phyloP scores from a whole-genome alignment of 2,329 filamentous ascomycete species.

The Colletotrichum sp. region DNA sequence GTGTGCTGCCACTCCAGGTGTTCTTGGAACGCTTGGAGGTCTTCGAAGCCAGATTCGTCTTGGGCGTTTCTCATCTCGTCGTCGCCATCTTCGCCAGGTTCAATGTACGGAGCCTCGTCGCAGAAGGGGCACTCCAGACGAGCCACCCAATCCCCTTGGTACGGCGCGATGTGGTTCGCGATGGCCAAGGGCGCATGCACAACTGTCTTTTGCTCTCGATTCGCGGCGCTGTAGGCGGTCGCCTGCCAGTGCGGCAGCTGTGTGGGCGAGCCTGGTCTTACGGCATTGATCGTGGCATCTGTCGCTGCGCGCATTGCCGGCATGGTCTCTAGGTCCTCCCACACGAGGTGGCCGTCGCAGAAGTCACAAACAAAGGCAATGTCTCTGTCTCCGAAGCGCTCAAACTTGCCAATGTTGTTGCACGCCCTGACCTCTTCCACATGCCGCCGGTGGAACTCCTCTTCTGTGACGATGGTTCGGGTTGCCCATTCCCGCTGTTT shows the following conservation, averaged over 20 bases:
- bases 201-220: conserved; percentile 48
- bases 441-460: conserved; percentile 40
- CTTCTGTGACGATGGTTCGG: conserved; percentile 27
- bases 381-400: conserved; percentile 58
- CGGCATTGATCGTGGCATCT: not conserved
- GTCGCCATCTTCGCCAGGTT: conserved; percentile 51
- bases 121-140: conserved; percentile 60
- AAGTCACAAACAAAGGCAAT: conserved; percentile 66
- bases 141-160: conserved; percentile 55
- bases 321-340: conserved; percentile 60
- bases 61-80: conserved; percentile 54
- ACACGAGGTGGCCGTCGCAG: conserved; percentile 64
- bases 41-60: conserved; percentile 53
- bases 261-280: conserved; percentile 6
- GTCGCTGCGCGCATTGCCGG: conserved; percentile 44
- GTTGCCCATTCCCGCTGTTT: conserved; percentile 45
- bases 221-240: conserved; percentile 43
- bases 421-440: conserved; percentile 57
- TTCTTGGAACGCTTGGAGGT: conserved; percentile 53
- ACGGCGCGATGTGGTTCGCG: conserved; percentile 60
- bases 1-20: conserved; percentile 64
- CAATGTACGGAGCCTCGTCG: conserved; percentile 51
- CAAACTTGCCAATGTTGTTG: conserved; percentile 58
- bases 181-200: conserved; percentile 63
- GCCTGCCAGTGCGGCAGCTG: conserved; percentile 56